These are phyloP conservation scores for Psidium guajava DNA, from an alignment of 345 rosid genomes.

Conservation along the genomic window DNA sequence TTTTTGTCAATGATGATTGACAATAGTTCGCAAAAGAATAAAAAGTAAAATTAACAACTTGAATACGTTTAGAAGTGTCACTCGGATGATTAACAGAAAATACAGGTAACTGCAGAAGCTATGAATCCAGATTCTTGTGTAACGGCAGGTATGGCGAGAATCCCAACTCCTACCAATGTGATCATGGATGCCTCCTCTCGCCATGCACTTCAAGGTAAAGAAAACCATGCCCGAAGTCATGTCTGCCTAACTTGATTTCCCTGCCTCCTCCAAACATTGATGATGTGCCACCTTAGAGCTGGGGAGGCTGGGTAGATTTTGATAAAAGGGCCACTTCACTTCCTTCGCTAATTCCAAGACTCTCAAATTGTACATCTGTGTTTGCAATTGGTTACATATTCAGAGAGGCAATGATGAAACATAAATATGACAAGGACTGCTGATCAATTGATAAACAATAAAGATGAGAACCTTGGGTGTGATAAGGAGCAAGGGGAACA, in stretches of 20 bases:
- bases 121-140: slow-evolving; percentile 84
- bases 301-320: slow-evolving; percentile 30
- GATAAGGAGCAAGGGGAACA: slow-evolving; percentile 66
- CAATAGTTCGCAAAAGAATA: not conserved
- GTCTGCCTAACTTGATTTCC: too few species aligned
- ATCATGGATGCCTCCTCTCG: too few species aligned
- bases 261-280: not conserved
- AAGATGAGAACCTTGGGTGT: slow-evolving; percentile 48
- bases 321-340: slow-evolving; percentile 56
- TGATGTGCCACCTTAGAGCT: slow-evolving; percentile 33
- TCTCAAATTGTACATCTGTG: slow-evolving; percentile 46
- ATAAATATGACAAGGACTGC: not conserved
- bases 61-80: not conserved
- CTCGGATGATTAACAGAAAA: slow-evolving; percentile 27
- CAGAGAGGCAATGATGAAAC: not conserved
- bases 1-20: not conserved
- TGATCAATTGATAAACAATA: not conserved
- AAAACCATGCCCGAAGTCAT: too few species aligned
- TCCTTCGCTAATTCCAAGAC: slow-evolving; percentile 51
- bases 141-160: slow-evolving; percentile 87
- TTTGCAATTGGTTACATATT: slow-evolving; percentile 26
- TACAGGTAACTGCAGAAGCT: slow-evolving; percentile 72
- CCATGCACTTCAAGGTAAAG: too few species aligned
- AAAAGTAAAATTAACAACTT: not conserved
- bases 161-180: slow-evolving; percentile 80